These are phyloP conservation scores for Sporothrix dimorphospora DNA, from an alignment of 2,329 filamentous ascomycete species.

Conservation along the genomic window DNA sequence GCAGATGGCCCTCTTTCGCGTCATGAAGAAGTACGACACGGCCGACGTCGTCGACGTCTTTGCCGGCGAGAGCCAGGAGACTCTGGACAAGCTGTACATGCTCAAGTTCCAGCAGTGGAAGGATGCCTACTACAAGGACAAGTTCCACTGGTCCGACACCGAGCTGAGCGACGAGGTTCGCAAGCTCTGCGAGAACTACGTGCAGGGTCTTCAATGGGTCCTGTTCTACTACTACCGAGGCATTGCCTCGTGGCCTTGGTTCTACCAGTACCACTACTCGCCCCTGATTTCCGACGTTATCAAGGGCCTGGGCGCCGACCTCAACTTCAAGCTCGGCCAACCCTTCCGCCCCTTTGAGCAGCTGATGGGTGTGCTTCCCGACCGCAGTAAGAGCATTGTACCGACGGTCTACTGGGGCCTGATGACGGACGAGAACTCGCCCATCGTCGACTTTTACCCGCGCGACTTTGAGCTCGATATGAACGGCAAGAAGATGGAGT, in stretches of 20 bases:
- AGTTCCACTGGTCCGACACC: conserved; percentile 84
- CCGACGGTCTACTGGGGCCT: conserved; percentile 83
- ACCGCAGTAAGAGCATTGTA: conserved; percentile 96
- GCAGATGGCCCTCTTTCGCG: conserved; percentile 77
- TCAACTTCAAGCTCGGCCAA: conserved; percentile 91
- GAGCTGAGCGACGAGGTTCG: conserved; percentile 75
- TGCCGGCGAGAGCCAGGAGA: conserved; percentile 74
- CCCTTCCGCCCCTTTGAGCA: conserved; percentile 96
- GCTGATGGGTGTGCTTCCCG: conserved; percentile 95
- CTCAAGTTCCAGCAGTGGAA: conserved; percentile 92
- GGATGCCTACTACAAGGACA: conserved; percentile 86
- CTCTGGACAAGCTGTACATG: conserved; percentile 84
- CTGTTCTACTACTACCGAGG: conserved; percentile 97
- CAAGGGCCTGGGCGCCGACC: conserved; percentile 81
- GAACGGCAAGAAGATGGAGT: conserved; percentile 99
- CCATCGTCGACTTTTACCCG: conserved; percentile 97
- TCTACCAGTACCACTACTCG: conserved; percentile 94
- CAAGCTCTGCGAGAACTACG: conserved; percentile 90
- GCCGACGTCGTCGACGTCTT: conserved; percentile 82
- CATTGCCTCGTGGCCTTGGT: conserved; percentile 98
- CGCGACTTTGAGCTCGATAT: conserved; percentile 97
- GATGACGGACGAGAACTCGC: conserved; percentile 88
- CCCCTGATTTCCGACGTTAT: conserved; percentile 92
- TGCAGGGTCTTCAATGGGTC: conserved; percentile 97
- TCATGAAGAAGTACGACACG: conserved; percentile 89